These are phyloP conservation scores for Lantana camara DNA, from an alignment of 257 asterid species.

Conservation along the genomic window DNA sequence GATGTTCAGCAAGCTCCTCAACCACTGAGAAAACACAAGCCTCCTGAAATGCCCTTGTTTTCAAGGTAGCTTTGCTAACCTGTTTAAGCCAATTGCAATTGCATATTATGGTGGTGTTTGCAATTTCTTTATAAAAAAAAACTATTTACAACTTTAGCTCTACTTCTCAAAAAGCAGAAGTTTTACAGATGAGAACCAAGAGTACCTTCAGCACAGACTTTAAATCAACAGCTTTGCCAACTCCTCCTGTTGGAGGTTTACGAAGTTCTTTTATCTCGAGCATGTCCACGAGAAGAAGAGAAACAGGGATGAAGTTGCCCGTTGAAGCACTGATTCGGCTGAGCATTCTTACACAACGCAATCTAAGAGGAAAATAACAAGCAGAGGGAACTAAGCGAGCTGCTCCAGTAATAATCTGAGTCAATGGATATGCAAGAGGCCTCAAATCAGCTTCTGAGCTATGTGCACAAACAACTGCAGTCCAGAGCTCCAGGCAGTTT, in stretches of 20 bases:
- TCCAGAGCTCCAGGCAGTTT: slow-evolving; percentile 95
- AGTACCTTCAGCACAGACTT: slow-evolving; percentile 69
- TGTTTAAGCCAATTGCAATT: slow-evolving; percentile 37
- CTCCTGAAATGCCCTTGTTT: slow-evolving; percentile 92
- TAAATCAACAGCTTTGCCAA: slow-evolving; percentile 85
- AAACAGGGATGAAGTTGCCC: slow-evolving; percentile 77
- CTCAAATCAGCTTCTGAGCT: slow-evolving; percentile 74
- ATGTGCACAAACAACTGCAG: slow-evolving; percentile 79
- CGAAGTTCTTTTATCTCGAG: slow-evolving; percentile 89
- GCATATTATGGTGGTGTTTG: no score
- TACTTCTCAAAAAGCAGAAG: no score
- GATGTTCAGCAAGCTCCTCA: slow-evolving; percentile 89
- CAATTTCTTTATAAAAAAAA: no score
- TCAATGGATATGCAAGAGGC: slow-evolving; percentile 88
- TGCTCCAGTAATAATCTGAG: slow-evolving; percentile 84
- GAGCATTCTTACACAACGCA: slow-evolving; percentile 93
- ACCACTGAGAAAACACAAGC: slow-evolving; percentile 82
- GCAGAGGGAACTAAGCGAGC: slow-evolving; percentile 94
- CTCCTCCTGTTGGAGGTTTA: slow-evolving; percentile 88
- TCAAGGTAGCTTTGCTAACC: slow-evolving; percentile 79
- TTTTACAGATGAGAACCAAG: slow-evolving; percentile 10
- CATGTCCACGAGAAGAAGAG: slow-evolving; percentile 82
- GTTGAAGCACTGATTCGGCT: slow-evolving; percentile 82
- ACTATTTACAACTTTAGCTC: no score
- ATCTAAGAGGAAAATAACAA: slow-evolving; percentile 84